phyloP scores from a whole-genome alignment of 2,329 filamentous ascomycete species.

The Pseudogymnoascus sp. region DNA sequence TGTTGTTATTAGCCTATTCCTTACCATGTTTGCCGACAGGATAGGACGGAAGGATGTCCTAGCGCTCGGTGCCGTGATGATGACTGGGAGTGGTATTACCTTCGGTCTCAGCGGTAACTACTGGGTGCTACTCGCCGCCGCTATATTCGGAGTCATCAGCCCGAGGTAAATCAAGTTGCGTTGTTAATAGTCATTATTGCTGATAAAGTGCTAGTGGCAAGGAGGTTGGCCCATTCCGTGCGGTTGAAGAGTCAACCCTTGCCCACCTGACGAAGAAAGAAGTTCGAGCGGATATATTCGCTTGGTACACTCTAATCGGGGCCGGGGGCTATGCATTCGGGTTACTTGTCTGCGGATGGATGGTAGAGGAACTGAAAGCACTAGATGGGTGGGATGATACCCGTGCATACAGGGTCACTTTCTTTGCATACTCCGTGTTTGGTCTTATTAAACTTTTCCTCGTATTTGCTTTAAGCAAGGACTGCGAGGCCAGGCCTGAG shows the following conservation, averaged over 20 bases:
- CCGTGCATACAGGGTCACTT: constrained; percentile 47
- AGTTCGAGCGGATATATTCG: constrained; percentile 47
- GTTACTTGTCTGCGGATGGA: constrained; percentile 51
- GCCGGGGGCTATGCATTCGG: constrained; percentile 54
- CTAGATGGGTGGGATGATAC: constrained; percentile 36
- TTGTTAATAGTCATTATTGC: not conserved
- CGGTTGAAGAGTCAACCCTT: constrained; percentile 53
- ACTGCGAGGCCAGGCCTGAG: constrained; percentile 29
- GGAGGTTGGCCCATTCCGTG: constrained; percentile 56
- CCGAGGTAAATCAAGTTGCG: constrained; percentile 34
- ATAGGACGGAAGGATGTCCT: constrained; percentile 48
- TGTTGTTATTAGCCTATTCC: constrained; percentile 47
- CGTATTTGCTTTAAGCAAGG: constrained; percentile 39
- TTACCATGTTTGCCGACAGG: constrained; percentile 51
- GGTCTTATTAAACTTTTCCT: constrained; percentile 50
- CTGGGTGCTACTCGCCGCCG: constrained; percentile 49
- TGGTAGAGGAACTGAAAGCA: constrained; percentile 42
- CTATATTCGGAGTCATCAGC: constrained; percentile 54
- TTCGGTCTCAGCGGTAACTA: constrained; percentile 47
- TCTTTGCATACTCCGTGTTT: constrained; percentile 47
- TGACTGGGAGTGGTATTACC: constrained; percentile 46
- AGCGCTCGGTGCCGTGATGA: constrained; percentile 44
- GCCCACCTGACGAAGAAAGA: constrained; percentile 44
- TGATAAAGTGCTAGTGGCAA: constrained; percentile 39
- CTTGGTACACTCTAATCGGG: constrained; percentile 54